phyloP scores from a whole-genome alignment of 2,329 filamentous ascomycete genomes.

The Decorospora gaudefroyi region DNA sequence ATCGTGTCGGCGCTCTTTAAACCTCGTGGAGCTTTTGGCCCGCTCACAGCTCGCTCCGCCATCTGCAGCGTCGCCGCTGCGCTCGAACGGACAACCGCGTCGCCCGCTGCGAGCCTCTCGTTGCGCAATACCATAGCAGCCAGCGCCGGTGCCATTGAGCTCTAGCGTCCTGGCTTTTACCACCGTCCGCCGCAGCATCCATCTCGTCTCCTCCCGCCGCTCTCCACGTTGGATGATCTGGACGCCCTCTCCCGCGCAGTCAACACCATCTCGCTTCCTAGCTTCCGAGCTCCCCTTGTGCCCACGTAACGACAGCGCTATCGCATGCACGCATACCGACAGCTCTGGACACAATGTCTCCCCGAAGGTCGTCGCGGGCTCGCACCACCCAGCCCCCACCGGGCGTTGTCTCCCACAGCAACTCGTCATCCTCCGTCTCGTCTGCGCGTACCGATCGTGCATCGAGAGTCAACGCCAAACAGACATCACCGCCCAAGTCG shows the following conservation, averaged over 20 bases:
- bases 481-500: constrained; percentile 73
- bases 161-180: constrained; percentile 7
- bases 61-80: constrained; percentile 36
- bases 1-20: constrained; percentile 39
- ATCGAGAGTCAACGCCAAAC: constrained; percentile 73
- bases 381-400: constrained; percentile 72
- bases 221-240: constrained; percentile 18
- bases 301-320: constrained; percentile 1
- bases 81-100: constrained; percentile 28
- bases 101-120: constrained; percentile 13
- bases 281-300: constrained; percentile 3
- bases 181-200: constrained; percentile 13
- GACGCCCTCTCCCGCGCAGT: constrained; percentile 17
- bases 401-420: constrained; percentile 71
- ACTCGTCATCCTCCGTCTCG: constrained; percentile 71
- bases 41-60: constrained; percentile 45
- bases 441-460: constrained; percentile 76
- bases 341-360: constrained; percentile 58
- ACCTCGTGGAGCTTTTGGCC: constrained; percentile 47
- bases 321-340: constrained; percentile 3
- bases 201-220: constrained; percentile 17
- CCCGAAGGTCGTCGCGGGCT: constrained; percentile 89
- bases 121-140: constrained; percentile 18
- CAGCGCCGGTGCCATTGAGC: constrained; percentile 17
- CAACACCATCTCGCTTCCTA: constrained; percentile 13